Conservation (phyloP, 164 flowering plant species). For the Houttuynia cordata region DNA sequence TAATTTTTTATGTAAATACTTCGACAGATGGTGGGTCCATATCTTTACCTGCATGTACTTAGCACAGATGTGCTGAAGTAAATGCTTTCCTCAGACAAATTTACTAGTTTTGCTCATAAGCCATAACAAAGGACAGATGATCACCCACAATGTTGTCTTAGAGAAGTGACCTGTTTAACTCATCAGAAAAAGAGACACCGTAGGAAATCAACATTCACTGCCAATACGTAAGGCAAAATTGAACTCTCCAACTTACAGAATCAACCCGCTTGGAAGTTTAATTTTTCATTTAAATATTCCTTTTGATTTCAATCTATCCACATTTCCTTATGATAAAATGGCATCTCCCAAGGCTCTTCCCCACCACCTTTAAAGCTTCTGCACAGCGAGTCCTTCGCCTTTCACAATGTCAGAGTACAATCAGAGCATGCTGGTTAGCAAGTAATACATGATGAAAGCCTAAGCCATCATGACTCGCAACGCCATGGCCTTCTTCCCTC, state of each 20-base stretch:
- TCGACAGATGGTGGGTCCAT: too few relatives aligned
- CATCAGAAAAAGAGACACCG: neutral
- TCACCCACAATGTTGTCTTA: neutral
- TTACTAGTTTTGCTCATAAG: neutral
- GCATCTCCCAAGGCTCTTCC: constrained; percentile 5
- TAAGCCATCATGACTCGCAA: constrained; percentile 24
- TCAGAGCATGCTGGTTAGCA: constrained; percentile 10
- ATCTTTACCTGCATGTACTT: neutral
- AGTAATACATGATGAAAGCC: constrained; percentile 5
- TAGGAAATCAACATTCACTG: constrained; percentile 3
- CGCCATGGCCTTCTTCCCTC: constrained; percentile 79
- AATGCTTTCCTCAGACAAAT: too few relatives aligned
- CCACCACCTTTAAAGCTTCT: constrained; percentile 1
- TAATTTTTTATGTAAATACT: too few relatives aligned
- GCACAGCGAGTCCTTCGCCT: constrained; percentile 5
- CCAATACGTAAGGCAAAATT: neutral
- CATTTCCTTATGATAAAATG: constrained; percentile 9
- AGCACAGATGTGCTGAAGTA: too few relatives aligned
- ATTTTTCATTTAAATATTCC: neutral
- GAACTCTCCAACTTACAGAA: neutral
- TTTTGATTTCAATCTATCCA: neutral
- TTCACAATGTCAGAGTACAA: constrained; percentile 9
- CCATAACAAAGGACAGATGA: neutral
- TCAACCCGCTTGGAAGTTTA: neutral
- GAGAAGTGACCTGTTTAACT: neutral